A percentile compares a stretch with the other conserved stretches of the same genome.
phyloP scores from a whole-genome alignment of 1,284 basidiomycete genomes.

The Kwoniella shivajii region DNA sequence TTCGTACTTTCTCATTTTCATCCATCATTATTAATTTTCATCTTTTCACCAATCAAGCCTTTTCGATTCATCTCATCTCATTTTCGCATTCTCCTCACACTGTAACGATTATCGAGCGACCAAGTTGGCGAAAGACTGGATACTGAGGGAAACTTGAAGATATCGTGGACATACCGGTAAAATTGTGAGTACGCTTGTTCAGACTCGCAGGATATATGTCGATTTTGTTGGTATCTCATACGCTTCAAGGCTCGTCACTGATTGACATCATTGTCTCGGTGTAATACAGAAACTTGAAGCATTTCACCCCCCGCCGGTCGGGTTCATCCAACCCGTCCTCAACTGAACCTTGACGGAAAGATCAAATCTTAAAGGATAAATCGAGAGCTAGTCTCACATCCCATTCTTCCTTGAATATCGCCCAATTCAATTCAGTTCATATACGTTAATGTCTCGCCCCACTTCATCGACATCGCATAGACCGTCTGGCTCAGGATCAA shows the following conservation, averaged over 20 bases:
- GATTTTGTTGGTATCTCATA: neutral
- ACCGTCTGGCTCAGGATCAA: slow-evolving; percentile 10
- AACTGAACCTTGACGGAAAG: slow-evolving; percentile 9
- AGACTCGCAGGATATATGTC: neutral
- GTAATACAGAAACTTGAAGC: slow-evolving; percentile 1
- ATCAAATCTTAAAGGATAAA: neutral
- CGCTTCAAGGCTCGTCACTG: neutral
- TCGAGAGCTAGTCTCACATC: slow-evolving; percentile 10
- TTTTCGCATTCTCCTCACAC: neutral
- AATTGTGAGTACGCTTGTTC: neutral
- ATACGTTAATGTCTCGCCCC: slow-evolving; percentile 22
- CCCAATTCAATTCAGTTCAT: neutral
- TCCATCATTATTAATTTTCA: neutral
- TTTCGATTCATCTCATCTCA: neutral
- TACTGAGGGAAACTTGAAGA: neutral
- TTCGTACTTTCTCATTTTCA: neutral
- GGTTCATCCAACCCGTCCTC: neutral
- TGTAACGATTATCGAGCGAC: neutral
- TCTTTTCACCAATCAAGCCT: neutral
- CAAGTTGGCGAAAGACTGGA: neutral
- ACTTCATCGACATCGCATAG: slow-evolving; percentile 15
- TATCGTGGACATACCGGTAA: neutral
- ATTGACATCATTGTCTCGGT: neutral
- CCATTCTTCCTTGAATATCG: neutral
- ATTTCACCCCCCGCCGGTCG: slow-evolving; percentile 14